phyloP scores from a whole-genome alignment of 1,139 yeast genomes.

The Candida tunisiensis region DNA sequence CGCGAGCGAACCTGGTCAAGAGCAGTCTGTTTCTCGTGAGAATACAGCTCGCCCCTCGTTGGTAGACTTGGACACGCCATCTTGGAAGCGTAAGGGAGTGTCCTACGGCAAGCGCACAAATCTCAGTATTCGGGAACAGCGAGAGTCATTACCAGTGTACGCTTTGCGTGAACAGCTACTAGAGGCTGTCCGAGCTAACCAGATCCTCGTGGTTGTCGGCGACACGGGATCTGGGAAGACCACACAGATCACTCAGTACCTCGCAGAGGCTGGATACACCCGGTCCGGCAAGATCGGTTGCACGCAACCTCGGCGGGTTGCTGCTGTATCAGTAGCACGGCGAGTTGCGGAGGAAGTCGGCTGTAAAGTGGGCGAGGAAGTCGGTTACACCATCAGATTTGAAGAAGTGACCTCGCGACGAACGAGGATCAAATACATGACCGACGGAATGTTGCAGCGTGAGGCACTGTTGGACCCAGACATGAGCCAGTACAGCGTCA shows the following conservation, averaged over 20 bases:
- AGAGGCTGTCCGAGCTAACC: constrained; percentile 44
- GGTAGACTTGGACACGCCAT: too few relatives aligned
- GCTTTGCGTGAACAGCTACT: constrained; percentile 42
- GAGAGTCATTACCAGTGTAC: constrained; percentile 60
- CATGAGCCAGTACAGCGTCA: constrained; percentile 59
- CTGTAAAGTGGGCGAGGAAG: constrained; percentile 55
- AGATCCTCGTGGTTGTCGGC: constrained; percentile 73
- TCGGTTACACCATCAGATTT: constrained; percentile 78
- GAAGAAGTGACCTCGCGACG: constrained; percentile 50
- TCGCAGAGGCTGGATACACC: constrained; percentile 61
- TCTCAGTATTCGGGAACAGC: constrained; percentile 43
- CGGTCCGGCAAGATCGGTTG: constrained; percentile 55
- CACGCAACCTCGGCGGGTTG: constrained; percentile 93
- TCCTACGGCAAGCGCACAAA: constrained; percentile 11
- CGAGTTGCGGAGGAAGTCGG: constrained; percentile 78
- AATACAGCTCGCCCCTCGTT: too few relatives aligned
- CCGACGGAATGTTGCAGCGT: constrained; percentile 86
- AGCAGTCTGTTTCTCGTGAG: not conserved
- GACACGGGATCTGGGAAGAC: constrained; percentile 98
- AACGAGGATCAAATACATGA: constrained; percentile 76
- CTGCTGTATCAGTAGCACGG: constrained; percentile 84
- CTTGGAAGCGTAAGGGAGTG: constrained; percentile 1
- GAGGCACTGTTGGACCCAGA: constrained; percentile 67
- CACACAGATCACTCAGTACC: constrained; percentile 77
- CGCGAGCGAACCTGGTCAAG: not conserved